Percentiles rank a stretch among this genome's conserved stretches.
These are phyloP conservation scores for Puccinia triticina DNA, from an alignment of 1,284 basidiomycete genomes.

Conservation along the genomic window DNA sequence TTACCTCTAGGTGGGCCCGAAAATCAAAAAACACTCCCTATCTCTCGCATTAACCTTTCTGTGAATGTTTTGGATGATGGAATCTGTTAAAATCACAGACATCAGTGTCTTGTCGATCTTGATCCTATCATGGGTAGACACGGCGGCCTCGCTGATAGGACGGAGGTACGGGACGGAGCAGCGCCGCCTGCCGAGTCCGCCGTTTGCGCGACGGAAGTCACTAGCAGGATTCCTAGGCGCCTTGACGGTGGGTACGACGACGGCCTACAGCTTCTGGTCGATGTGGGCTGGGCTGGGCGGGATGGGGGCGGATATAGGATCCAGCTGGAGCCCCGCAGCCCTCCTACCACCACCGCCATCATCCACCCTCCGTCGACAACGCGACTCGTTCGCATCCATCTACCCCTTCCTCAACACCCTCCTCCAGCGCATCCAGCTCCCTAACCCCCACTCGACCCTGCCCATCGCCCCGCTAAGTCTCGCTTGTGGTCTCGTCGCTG, in stretches of 20 bases:
- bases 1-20: slow-evolving; percentile 33
- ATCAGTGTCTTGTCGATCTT: slow-evolving; percentile 46
- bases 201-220: slow-evolving; percentile 35
- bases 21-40: neutral
- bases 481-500: slow-evolving; percentile 34
- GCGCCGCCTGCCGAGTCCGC: slow-evolving; percentile 22
- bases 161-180: slow-evolving; percentile 9
- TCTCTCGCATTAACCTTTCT: neutral
- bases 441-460: slow-evolving; percentile 22
- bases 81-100: neutral
- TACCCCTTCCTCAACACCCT: neutral
- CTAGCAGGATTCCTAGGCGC: slow-evolving; percentile 39
- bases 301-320: slow-evolving; percentile 4
- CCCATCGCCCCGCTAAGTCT: neutral
- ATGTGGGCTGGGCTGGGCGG: neutral
- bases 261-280: slow-evolving; percentile 29
- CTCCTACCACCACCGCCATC: neutral
- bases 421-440: slow-evolving; percentile 1
- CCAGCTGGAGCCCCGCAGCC: slow-evolving; percentile 6
- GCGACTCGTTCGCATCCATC: neutral
- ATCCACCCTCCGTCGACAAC: neutral
- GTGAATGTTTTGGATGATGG: neutral
- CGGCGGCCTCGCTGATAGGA: slow-evolving; percentile 36
- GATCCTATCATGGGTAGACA: slow-evolving; percentile 49
- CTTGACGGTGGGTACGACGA: slow-evolving; percentile 20